Evolutionary conservation across 2,329 filamentous ascomycete genomes (phyloP), one percentile per base, ranked within the genome.

Genomic region (Alternaria brassicae): DNA sequence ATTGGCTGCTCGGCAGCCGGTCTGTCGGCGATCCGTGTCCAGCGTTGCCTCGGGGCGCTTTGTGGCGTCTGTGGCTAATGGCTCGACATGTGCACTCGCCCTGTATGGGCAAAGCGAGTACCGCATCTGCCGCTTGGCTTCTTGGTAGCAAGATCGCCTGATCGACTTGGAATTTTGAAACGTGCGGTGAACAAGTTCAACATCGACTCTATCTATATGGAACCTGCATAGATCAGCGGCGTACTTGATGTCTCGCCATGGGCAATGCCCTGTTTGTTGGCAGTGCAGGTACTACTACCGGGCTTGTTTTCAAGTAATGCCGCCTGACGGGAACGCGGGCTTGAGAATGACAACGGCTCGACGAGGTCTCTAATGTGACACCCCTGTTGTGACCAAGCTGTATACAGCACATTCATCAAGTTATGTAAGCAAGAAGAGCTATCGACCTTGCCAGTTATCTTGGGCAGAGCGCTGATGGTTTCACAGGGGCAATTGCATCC

Each of bases 321-420:
- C 47, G 51, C 30, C 32, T 48, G 37, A 48, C 17, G 32, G 28
- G 48, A 21, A 21, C n/a, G 54, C 40, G 23, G 54, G 47, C 54
- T 56, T 45, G 42, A 44, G 23, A 48, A 42, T 34, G 40, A 23
- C 42, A 47, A 32, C 44, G 34, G 49, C 17, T 52, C n/a, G 15
- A 52, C 36, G 19, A 52, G 25, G 36, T 40, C 23, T 40, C 15
- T 40, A 17, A 39, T 28, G 27, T 37, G 39, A 34, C 45, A 62
- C 25, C 51, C 63, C 47, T 57, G 56, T 30, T 27, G 32, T 40
- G 42, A 54, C 52, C 41, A 60, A 60, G 61, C 50, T 45, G 21
- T 54, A 36, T 47, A 54, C 40, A 45, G 42, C 40, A 41, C 28
- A 39, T 30, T 36, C 50, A 55, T 57, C 39, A 36, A 49, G n/a